A percentile compares a stretch with the other conserved stretches of the same genome.
Conservation (phyloP, 345 rosid genomes). For the Acer negundo region DNA sequence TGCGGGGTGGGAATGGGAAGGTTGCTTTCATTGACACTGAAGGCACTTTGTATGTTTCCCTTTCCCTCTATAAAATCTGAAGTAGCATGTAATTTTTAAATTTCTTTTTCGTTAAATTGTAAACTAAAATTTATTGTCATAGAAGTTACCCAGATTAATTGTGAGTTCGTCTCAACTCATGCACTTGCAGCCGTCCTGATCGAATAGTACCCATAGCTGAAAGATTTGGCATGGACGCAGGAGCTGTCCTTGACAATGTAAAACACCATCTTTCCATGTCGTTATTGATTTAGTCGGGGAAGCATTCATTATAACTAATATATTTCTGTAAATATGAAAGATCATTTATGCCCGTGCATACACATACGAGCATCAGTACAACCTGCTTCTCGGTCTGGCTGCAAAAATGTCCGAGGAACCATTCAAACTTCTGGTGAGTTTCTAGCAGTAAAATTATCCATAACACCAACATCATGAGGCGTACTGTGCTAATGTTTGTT, state of each 20-base stretch:
- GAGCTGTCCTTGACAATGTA: conserved; percentile 96
- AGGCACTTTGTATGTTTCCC: conserved; percentile 83
- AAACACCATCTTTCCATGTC: conserved; percentile 18
- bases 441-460: not conserved
- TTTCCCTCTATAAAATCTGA: conserved; percentile 1
- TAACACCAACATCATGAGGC: not conserved
- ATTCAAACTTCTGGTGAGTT: conserved; percentile 70
- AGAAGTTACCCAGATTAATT: not conserved
- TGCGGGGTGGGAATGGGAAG: conserved; percentile 93
- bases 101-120: not conserved
- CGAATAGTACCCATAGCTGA: conserved; percentile 87
- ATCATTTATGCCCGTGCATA: conserved; percentile 93
- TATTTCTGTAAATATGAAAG: conserved; percentile 43
- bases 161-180: conserved; percentile 38
- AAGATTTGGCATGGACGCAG: conserved; percentile 97
- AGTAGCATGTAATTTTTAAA: not conserved
- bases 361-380: conserved; percentile 83
- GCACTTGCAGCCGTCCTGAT: conserved; percentile 74
- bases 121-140: not conserved
- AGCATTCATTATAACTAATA: not conserved
- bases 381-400: conserved; percentile 89
- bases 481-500: conserved; percentile 15
- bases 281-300: not conserved
- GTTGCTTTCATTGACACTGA: conserved; percentile 88
- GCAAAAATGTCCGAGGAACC: conserved; percentile 98